Evolutionary conservation across 208 protist species (phyloP), one percentile per base, ranked within the genome.

Genomic region (Endotrypanum monterogeii): DNA sequence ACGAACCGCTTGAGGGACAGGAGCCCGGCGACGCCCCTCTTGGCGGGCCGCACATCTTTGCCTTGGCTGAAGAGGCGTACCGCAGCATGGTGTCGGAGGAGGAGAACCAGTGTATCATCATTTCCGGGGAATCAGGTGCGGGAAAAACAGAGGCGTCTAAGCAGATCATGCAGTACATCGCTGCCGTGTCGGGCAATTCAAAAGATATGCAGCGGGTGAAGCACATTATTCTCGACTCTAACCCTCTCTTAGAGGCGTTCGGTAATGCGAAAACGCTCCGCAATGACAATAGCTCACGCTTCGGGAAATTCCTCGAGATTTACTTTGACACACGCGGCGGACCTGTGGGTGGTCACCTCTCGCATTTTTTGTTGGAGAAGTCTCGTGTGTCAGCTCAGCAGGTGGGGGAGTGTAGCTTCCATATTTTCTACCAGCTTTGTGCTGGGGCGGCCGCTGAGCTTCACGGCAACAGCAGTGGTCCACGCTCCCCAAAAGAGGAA

Each of bases 131-230:
- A 84, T 98, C 91, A n/a, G 98, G 98, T 35, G 98, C 98, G 14
- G 98, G 98, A 52, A 99, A 99, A 84, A 99, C 98, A 41, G 98
- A 98, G 79, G 94, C 97, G 9, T 96, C 94, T 23, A 99, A 99
- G 83, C 87, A 98, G 60, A 98, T 99, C 67, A 98, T 99, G 94
- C 84, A 91, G 63, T 99, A 98, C 84, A 91, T 99, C 76, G 93
- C 97, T 9, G 88, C 88, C 48, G 93, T 99, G 3, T 92, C 88
- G 16, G 89, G 91, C 39, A 89, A 96, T 67, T 88, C 82, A 41
- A 78, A 68, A 32, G 90, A 95, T 60, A 96, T 98, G 84, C 87
- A 94, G 74, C 74, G 76, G 35, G 67, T 99, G 3, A 99, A 99
- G 76, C 79, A 89, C 39, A 86, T 98, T 57, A 98, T 99, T 61